phyloP scores from a whole-genome alignment of 163 green algal genomes.

The Scenedesmus sp. region DNA sequence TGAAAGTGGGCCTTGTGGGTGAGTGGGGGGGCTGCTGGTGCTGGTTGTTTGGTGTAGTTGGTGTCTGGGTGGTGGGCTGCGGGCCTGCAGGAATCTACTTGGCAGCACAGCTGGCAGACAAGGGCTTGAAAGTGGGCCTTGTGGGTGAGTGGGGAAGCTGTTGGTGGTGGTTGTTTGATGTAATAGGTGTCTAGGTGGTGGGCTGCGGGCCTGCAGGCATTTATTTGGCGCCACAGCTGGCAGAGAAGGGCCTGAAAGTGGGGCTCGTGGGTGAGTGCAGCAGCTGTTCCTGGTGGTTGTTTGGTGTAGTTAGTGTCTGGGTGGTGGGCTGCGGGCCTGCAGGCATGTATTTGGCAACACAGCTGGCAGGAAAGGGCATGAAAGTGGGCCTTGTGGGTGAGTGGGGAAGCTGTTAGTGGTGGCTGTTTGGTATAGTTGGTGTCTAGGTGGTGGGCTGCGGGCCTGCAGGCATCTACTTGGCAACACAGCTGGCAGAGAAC shows the following conservation, averaged over 20 bases:
- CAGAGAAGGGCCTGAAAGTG: conserved; percentile 75
- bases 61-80: neutral
- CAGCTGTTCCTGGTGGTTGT: neutral
- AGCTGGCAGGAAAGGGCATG: neutral
- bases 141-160: conserved; percentile 8
- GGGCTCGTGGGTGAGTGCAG: conserved; percentile 75
- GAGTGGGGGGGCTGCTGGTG: neutral
- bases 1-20: conserved; percentile 84
- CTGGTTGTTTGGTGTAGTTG: neutral
- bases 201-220: conserved; percentile 53
- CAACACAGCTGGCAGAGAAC: conserved; percentile 83
- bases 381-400: conserved; percentile 31
- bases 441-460: neutral
- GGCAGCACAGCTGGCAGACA: neutral
- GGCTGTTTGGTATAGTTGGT: neutral
- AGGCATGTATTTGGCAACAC: neutral
- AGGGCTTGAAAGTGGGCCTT: neutral
- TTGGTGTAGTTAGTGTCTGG: neutral
- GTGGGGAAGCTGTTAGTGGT: neutral
- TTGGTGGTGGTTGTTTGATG: too few species aligned
- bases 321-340: neutral
- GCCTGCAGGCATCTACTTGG: conserved; percentile 75
- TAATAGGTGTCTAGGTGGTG: neutral
- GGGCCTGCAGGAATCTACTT: neutral
- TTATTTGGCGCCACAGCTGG: conserved; percentile 89